Evolutionary conservation across 345 rosid species (phyloP).

Genomic region (Populus simonii): DNA sequence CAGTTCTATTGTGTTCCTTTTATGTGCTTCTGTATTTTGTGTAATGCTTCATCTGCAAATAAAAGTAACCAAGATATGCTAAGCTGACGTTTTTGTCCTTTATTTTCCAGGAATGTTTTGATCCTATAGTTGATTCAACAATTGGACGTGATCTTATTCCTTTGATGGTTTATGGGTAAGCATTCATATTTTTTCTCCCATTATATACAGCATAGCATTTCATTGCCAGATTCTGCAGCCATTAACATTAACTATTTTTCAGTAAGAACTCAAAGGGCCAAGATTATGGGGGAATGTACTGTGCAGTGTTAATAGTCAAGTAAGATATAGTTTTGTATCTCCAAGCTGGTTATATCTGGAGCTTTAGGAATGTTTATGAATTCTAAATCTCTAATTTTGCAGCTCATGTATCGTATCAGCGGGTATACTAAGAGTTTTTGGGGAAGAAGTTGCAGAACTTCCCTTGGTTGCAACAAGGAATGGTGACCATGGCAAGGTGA

Average conservation of each 20-base stretch:
- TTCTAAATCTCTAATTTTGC: slow-evolving; percentile 18
- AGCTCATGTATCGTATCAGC: slow-evolving; percentile 78
- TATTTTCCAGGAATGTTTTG: slow-evolving; percentile 70
- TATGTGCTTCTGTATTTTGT: neutral
- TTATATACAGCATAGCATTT: neutral
- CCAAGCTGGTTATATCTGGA: neutral
- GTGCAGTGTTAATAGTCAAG: slow-evolving; percentile 75
- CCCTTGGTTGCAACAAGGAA: slow-evolving; percentile 82
- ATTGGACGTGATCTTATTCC: slow-evolving; percentile 74
- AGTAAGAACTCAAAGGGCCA: slow-evolving; percentile 66
- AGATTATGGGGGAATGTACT: slow-evolving; percentile 85
- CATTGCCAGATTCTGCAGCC: neutral
- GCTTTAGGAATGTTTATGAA: neutral
- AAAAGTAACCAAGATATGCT: neutral
- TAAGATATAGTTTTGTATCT: slow-evolving; percentile 33
- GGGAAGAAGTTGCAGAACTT: slow-evolving; percentile 84
- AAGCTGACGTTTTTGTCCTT: slow-evolving; percentile 14
- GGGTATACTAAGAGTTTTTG: slow-evolving; percentile 72
- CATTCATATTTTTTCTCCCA: neutral
- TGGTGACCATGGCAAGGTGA: slow-evolving; percentile 69
- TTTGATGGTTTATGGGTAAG: slow-evolving; percentile 84
- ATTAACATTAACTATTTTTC: slow-evolving; percentile 20
- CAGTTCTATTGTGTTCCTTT: neutral
- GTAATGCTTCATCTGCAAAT: neutral
- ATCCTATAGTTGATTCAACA: slow-evolving; percentile 69